Evolutionary conservation across 805 yeast genomes (phyloP), one percentile per base, ranked within the genome.

Genomic region (Wickerhamomyces queroliae): DNA sequence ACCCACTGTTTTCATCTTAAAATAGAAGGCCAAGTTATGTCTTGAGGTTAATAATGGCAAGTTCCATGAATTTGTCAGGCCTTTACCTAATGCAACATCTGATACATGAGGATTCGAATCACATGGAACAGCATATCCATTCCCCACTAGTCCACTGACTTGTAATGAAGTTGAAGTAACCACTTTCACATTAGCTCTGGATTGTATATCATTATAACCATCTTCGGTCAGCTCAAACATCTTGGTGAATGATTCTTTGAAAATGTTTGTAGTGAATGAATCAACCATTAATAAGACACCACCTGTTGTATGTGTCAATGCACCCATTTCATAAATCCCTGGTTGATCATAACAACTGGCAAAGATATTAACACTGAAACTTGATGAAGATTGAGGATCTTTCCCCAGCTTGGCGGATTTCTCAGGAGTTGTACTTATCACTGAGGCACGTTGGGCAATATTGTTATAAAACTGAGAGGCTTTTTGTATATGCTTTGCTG

Each of bases 331-430:
- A 55, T 80, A 80, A 70, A 88, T 74, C 54, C 97, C 97, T 42
- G 86, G 82, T 70, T 89, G 97, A 66, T 89, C 96, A 61, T 85
- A 86, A 64, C 95, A 83, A 43, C 96, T 95, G 21, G 95, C 93
- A 61, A 85, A 84, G 31, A 89, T 77, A 61, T 86, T 95, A 40
- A 87, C 78, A 27, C 88, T 75, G 55, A 84, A 93, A 12, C 18
- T 30, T 15, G 39, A 37, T n/a, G 25, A 20, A 10, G 35, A 24
- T 2, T 22, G n/a, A 13, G 20, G 7, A 20, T 35, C 32, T 15
- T 31, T 24, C 7, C 25, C 19, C 8, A 18, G 17, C 7, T 29
- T 24, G 2, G 36, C 30, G 11, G 18, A 8, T 13, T 33, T 38
- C 43, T 19, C 33, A 30, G 17, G 6, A 10, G 13, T 19, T 5